Base-by-base conservation (phyloP, 2,329 filamentous ascomycete genomes). In the Venturia pyrina region DNA sequence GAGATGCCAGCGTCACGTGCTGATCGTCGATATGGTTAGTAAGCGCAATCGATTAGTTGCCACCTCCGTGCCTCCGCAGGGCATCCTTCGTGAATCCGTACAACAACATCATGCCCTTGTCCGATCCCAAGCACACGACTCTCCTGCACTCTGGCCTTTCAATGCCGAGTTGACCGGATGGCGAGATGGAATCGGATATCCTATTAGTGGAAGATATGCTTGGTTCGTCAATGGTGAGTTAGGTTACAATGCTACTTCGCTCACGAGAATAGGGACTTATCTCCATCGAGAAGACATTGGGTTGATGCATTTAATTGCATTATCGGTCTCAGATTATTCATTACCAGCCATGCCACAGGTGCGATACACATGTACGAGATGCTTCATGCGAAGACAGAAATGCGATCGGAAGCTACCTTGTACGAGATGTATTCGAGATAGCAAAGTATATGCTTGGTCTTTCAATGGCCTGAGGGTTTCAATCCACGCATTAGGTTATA, bases 351-450 rank as follows among this genome's bases (percentile, higher is more conserved):
- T 75, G 73, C 73, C 73, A 37, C 75, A 75, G 65, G 67, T 70
- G 57, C 69, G 73, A 32, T 68, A 71, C 63, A 75, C 73, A 17
- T 75, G 73, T 66, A 75, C 73, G 21, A 68, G 73, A 61, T 74
- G 71, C 56, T 69, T 66, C 19, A 68, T 68, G 66, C 65, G 72
- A 34, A 69, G 73, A 32, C 73, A 75, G 59, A 74, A 73, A 67
- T 75, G 73, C 62, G 73, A 75, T 67, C 70, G 73, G 11, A 73
- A 73, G 65, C 67, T 62, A 3, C 69, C 69, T 28, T 71, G 71
- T 62, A 66, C 68, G 15, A 68, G 73, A 64, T 75, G 73, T 57
- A 67, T 74, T 1, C 70, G 71, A 44, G 73, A 75, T 63, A 72
- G 72, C 40, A 73, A 75, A 67, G 68, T 68, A 15, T 71, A 75